A percentile compares a stretch with the other conserved stretches of the same genome.
phyloP scores from a whole-genome alignment of 352 stramenopile species.

The Pythium coloratum region DNA sequence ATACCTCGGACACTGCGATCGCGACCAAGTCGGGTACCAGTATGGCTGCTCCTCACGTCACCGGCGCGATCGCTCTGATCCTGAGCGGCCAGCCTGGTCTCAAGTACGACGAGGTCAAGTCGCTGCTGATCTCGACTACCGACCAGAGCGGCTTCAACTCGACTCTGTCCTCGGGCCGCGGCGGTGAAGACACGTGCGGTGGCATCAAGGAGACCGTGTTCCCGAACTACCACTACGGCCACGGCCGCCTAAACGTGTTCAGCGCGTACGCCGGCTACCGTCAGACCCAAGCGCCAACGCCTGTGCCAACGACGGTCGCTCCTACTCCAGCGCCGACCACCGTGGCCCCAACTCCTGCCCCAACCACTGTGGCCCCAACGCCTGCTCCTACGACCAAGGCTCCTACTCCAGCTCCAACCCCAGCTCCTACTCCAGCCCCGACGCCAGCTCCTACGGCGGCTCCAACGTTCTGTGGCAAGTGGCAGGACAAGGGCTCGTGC shows the following conservation, averaged over 20 bases:
- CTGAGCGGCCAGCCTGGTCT: constrained; percentile 24
- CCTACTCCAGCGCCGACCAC: not conserved
- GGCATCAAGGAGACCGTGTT: constrained; percentile 9
- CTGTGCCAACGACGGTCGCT: not conserved
- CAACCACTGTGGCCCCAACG: not conserved
- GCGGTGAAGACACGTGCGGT: constrained; percentile 1
- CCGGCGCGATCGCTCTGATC: constrained; percentile 29
- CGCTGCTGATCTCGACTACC: not conserved
- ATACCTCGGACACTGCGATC: constrained; percentile 20
- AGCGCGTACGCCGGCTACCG: not conserved
- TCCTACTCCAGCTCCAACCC: constrained; percentile 5
- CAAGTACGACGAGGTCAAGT: constrained; percentile 24
- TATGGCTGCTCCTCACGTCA: constrained; percentile 34
- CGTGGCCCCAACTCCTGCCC: not conserved
- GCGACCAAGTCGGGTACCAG: constrained; percentile 26
- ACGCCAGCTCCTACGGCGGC: constrained; percentile 3
- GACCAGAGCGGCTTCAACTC: constrained; percentile 6
- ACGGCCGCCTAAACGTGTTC: constrained; percentile 30
- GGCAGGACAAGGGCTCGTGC: constrained; percentile 13
- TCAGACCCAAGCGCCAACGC: not conserved
- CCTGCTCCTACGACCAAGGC: constrained; percentile 7
- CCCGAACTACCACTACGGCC: constrained; percentile 34
- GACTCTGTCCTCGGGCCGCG: not conserved
- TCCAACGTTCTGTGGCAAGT: constrained; percentile 13
- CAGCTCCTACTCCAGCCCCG: not conserved